These are phyloP conservation scores for Alternaria ethzedia DNA, from an alignment of 2,329 filamentous ascomycete genomes.

Conservation along the genomic window DNA sequence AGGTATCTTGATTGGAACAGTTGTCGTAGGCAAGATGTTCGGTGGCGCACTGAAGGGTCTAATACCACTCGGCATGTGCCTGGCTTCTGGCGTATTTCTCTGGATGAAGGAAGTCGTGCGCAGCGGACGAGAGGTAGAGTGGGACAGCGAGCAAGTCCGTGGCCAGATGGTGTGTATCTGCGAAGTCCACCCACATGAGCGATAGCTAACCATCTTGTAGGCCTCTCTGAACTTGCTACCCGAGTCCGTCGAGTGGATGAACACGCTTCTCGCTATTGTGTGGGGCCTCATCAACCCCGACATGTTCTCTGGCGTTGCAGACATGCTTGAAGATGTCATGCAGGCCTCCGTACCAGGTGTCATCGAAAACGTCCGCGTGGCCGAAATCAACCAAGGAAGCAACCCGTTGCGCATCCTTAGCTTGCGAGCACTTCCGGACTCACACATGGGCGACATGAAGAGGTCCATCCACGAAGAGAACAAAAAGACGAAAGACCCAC, in stretches of 20 bases:
- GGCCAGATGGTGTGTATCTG: slow-evolving; percentile 70
- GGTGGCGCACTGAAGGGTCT: slow-evolving; percentile 79
- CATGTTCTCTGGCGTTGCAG: slow-evolving; percentile 90
- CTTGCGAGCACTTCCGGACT: slow-evolving; percentile 82
- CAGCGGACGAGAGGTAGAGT: slow-evolving; percentile 83
- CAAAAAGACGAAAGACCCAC: slow-evolving; percentile 79
- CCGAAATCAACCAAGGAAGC: slow-evolving; percentile 91
- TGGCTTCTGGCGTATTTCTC: slow-evolving; percentile 80
- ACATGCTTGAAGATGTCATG: slow-evolving; percentile 95
- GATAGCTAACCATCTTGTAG: slow-evolving; percentile 36
- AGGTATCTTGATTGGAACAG: slow-evolving; percentile 73
- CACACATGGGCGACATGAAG: slow-evolving; percentile 81
- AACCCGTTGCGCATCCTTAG: slow-evolving; percentile 90
- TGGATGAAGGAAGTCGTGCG: slow-evolving; percentile 89
- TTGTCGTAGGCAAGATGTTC: slow-evolving; percentile 79
- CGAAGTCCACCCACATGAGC: neutral
- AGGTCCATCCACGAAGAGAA: slow-evolving; percentile 80
- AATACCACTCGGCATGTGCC: slow-evolving; percentile 72
- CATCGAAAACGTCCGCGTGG: slow-evolving; percentile 93
- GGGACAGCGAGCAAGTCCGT: slow-evolving; percentile 83
- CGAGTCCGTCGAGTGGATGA: slow-evolving; percentile 93
- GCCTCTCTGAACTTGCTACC: slow-evolving; percentile 88
- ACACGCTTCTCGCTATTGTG: slow-evolving; percentile 79
- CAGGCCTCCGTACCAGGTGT: slow-evolving; percentile 89
- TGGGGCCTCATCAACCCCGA: slow-evolving; percentile 96